Base-by-base conservation (phyloP, 352 stramenopile species). In the Phytopythium vexans region DNA sequence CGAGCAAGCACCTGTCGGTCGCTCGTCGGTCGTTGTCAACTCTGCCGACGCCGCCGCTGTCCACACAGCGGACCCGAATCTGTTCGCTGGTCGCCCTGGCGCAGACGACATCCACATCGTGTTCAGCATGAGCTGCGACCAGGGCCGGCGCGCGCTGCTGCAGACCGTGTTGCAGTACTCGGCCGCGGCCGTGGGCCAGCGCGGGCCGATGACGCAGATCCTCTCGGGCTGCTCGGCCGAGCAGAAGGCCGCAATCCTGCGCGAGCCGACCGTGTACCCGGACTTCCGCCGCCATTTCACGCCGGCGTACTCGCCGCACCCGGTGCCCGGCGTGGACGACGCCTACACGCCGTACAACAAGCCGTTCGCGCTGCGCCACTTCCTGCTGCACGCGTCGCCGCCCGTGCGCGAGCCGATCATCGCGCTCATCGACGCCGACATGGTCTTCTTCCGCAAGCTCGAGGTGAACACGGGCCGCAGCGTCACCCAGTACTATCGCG, bases 321-420 rank as follows among this genome's bases (percentile, higher is more conserved):
- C 75, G 8, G 48, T 47, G 34, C 62, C 62, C 12, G 66, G 66
- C 40, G 50, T 80, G n/a, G 60, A 64, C 27, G 72, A 86, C 57
- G 1, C 54, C 14, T 86, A 82, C 58, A 66, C 59, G 15, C 69
- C 72, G 32, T 83, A 82, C 62, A 83, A 82, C 57, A 85, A 85
- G 41, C 71, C 74, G 27, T 82, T 74, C 47, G 53, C 59, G 31
- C 54, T 88, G 15, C 67, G 70, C 21, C 70, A 86, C 59, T 88
- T 74, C 48, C 54, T 86, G 7, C 42, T 54, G 33, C 63, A 85
- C 14, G 64, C 72, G 1, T 66, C 78, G 3, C 65, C 74, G 31
- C 70, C 71, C 0, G 66, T 85, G 5, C 58, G 56, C 16, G 61
- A 82, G 41, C 53, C 66, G 7, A 64, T 72, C 27, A 56, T 80